Evolutionary conservation across 2,329 filamentous ascomycete species (phyloP), one percentile per base, ranked within the genome.

Genomic region (Diaporthe sp.): DNA sequence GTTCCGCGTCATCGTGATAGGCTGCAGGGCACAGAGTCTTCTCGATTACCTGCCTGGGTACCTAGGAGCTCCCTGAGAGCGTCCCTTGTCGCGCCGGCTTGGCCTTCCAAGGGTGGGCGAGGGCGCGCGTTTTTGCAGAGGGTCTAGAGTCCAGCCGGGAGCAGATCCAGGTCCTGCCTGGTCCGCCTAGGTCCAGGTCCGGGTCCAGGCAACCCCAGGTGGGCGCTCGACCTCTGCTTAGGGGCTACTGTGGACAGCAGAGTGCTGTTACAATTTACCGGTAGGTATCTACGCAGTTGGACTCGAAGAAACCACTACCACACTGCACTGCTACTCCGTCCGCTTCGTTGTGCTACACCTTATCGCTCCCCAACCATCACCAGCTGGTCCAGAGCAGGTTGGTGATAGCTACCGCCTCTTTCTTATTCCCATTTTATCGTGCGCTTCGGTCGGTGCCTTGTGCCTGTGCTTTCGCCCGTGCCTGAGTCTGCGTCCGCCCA

Each of bases 1-100:
- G 46, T 68, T 53, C 65, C 65, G 65, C 46, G 65, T 68, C 62
- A 68, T 68, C 62, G 28, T 68, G 46, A 68, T 68, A 68, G 62
- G 62, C 62, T 67, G 46, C 62, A 51, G 62, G 46, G 28, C 42
- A 34, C 62, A 25, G 62, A 25, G 46, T 53, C 65, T 68, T 68
- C 65, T 53, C 46, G 28, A 53, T 28, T 31, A 19, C 19, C 19
- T 28, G 31, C 46, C 65, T 25, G 46, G 22, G 65, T 53, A 39
- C 65, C 34, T 68, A 39, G 65, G 65, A 28, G 49, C 46, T 68
- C 65, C 65, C 49, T 68, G 65, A 28, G 31, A 53, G 65, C 22
- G 46, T 68, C 65, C 65, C 65, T 68, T 68, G 65, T 68, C 34
- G 46, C 65, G 46, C 46, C 31, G 46, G 46, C 46, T 68, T 68